A percentile compares a stretch with the other conserved stretches of the same genome.
phyloP scores from a whole-genome alignment of 108 stramenopile species.

The Skeletonema costatum region DNA sequence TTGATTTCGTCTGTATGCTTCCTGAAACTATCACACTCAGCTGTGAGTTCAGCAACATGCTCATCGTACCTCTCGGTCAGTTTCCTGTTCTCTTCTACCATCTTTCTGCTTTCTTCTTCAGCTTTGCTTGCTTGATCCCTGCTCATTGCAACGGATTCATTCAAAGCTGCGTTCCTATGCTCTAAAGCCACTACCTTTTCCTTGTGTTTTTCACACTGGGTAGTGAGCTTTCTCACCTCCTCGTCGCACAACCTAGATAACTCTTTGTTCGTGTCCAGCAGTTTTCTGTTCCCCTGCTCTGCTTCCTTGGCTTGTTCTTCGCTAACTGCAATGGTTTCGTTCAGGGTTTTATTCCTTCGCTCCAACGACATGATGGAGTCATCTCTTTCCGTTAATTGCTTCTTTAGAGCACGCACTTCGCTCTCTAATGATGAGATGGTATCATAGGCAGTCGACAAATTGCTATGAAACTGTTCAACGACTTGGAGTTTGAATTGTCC shows the following conservation, averaged over 20 bases:
- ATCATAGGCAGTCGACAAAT: conserved; percentile 33
- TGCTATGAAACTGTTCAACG: conserved; percentile 28
- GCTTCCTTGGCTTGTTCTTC: conserved; percentile 5
- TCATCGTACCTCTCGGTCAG: not conserved
- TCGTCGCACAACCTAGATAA: not conserved
- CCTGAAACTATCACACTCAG: conserved; percentile 1
- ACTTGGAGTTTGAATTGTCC: conserved; percentile 20
- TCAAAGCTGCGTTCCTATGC: not conserved
- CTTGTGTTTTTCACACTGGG: not conserved
- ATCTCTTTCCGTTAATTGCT: conserved; percentile 22
- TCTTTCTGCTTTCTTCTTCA: not conserved
- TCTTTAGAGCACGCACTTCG: conserved; percentile 20
- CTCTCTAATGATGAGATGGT: conserved; percentile 37
- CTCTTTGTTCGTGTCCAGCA: not conserved
- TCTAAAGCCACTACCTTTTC: not conserved
- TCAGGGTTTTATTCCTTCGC: conserved; percentile 19
- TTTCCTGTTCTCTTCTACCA: not conserved
- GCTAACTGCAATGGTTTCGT: conserved; percentile 5
- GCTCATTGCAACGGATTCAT: not conserved
- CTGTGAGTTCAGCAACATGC: not conserved
- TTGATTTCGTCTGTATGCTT: not conserved
- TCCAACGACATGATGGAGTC: conserved; percentile 26
- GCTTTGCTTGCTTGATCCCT: not conserved
- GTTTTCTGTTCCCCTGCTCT: conserved; percentile 20
- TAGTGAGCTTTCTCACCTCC: not conserved